Evolutionary conservation across 768 basidiomycete species (phyloP).

Genomic region (Dendrothele bispora): DNA sequence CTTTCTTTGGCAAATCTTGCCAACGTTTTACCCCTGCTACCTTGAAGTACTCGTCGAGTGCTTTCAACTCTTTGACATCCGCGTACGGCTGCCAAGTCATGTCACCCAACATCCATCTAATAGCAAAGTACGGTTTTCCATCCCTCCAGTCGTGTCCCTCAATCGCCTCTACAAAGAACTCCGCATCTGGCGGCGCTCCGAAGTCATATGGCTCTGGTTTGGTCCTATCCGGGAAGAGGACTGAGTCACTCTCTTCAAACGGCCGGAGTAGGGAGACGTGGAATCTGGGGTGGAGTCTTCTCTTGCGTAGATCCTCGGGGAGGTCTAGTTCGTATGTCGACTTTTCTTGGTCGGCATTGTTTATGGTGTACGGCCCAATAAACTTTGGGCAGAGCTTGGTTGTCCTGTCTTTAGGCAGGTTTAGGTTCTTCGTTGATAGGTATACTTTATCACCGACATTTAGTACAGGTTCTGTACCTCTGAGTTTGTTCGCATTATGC

Average conservation of each 20-base stretch:
- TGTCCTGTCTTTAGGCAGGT: slow-evolving; percentile 29
- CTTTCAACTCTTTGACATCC: too few species aligned
- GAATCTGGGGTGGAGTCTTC: slow-evolving; percentile 33
- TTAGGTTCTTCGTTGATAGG: slow-evolving; percentile 35
- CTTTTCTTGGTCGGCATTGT: slow-evolving; percentile 12
- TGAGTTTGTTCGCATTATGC: slow-evolving; percentile 24
- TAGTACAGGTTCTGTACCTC: slow-evolving; percentile 14
- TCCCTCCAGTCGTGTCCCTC: too few species aligned
- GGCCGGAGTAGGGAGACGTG: slow-evolving; percentile 30
- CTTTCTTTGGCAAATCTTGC: too few species aligned
- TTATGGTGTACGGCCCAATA: slow-evolving; percentile 37
- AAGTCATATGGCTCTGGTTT: slow-evolving; percentile 35
- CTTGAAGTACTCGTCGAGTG: too few species aligned
- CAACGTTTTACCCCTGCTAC: too few species aligned
- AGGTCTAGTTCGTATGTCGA: slow-evolving; percentile 29
- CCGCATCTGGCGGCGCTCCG: slow-evolving; percentile 25
- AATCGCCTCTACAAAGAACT: slow-evolving; percentile 43
- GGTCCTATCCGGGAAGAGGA: slow-evolving; percentile 31
- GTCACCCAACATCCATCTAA: too few species aligned
- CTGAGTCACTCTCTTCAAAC: slow-evolving; percentile 29
- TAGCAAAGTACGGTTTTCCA: too few species aligned
- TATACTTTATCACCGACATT: slow-evolving; percentile 28
- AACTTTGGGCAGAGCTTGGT: slow-evolving; percentile 35
- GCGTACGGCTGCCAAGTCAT: too few species aligned
- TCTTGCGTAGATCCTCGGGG: slow-evolving; percentile 17